These are phyloP conservation scores for Pestalotiopsis sp. DNA, from an alignment of 2,329 filamentous ascomycete genomes.

Conservation along the genomic window DNA sequence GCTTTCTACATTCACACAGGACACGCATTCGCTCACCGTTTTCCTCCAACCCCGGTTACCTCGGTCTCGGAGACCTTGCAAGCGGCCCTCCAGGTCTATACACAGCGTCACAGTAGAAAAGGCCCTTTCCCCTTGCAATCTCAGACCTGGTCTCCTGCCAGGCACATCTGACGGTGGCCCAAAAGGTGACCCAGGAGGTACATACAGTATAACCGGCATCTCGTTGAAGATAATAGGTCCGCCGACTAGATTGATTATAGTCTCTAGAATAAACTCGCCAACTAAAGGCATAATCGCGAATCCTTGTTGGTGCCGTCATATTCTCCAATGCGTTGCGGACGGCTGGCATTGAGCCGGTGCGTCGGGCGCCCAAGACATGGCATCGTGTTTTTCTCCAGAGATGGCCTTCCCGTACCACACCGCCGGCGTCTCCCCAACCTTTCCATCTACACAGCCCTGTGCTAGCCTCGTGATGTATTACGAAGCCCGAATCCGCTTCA, in stretches of 20 bases:
- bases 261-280: neutral
- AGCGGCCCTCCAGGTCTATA: neutral
- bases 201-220: neutral
- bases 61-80: neutral
- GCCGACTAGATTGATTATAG: neutral
- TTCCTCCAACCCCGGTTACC: neutral
- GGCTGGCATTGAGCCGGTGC: neutral
- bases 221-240: neutral
- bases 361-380: neutral
- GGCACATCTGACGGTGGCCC: neutral
- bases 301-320: neutral
- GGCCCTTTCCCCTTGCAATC: neutral
- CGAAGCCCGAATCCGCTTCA: neutral
- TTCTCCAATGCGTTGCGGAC: neutral
- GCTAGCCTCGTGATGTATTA: neutral
- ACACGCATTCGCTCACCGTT: neutral
- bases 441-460: neutral
- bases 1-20: neutral
- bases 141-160: neutral
- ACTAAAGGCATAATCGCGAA: neutral
- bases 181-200: neutral
- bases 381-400: neutral
- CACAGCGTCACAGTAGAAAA: neutral
- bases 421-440: neutral
- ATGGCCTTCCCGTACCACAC: neutral